Evolutionary conservation across 345 rosid species (phyloP).

Genomic region (Hibiscus syriacus): DNA sequence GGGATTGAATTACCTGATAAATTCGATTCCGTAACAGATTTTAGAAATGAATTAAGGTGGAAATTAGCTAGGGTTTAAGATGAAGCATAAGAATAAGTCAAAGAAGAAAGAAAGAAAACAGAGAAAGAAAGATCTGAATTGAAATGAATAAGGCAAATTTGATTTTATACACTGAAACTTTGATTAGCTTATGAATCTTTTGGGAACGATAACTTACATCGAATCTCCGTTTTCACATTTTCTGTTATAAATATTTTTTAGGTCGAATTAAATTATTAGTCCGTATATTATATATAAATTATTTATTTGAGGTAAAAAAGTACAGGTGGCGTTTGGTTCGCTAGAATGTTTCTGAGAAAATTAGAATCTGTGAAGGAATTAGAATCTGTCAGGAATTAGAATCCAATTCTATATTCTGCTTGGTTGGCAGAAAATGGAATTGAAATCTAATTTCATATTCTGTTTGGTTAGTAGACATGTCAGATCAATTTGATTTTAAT

Average conservation of each 20-base stretch:
- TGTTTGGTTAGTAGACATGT: no score
- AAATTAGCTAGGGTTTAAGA: constrained; percentile 18
- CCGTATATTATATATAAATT: no score
- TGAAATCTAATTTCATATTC: no score
- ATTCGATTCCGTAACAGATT: background rate
- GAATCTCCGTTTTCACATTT: background rate
- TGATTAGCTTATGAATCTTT: background rate
- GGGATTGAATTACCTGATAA: constrained; percentile 12
- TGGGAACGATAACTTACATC: background rate
- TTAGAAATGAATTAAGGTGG: background rate
- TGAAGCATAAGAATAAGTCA: background rate
- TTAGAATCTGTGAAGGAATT: no score
- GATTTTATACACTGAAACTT: background rate
- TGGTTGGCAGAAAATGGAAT: no score
- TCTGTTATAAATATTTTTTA: background rate
- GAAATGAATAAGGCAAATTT: background rate
- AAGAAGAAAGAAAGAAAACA: background rate
- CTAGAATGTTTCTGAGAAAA: no score
- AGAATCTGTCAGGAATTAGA: no score
- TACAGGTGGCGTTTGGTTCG: constrained; percentile 60
- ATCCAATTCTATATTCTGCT: no score
- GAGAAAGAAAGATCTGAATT: background rate
- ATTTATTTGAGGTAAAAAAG: no score
- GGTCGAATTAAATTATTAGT: background rate
- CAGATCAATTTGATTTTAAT: no score